A percentile compares a stretch with the other conserved stretches of the same genome.
phyloP scores from a whole-genome alignment of 805 yeast genomes.

The Yamadazyma scolyti region DNA sequence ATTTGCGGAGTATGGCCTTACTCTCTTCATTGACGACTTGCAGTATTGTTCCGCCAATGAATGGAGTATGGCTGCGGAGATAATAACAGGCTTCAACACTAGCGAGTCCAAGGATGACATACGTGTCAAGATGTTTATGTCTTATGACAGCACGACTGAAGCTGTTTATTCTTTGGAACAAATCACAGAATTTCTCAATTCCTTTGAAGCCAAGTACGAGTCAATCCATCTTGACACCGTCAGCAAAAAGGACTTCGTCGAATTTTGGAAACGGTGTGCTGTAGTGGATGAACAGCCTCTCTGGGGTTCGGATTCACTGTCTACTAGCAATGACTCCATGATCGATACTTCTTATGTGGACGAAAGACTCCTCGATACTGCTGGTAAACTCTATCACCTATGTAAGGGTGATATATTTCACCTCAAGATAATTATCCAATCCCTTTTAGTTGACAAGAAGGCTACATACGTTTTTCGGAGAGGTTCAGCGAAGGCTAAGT shows the following conservation, averaged over 20 bases:
- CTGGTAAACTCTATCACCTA: conserved; percentile 7
- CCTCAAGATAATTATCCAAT: conserved; percentile 11
- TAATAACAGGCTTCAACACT: conserved; percentile 15
- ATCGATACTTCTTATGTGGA: conserved; percentile 1
- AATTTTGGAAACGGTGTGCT: conserved; percentile 7
- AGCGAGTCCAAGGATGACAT: conserved; percentile 1
- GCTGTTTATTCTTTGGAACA: not conserved
- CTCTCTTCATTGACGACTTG: conserved; percentile 43
- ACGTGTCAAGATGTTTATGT: conserved; percentile 1
- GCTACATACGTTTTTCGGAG: conserved; percentile 3
- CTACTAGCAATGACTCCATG: not conserved
- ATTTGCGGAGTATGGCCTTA: conserved; percentile 39
- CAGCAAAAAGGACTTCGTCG: conserved; percentile 1
- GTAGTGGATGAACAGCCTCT: not conserved
- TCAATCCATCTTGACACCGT: conserved; percentile 1
- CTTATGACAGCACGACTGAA: conserved; percentile 2
- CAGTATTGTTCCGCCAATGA: conserved; percentile 40
- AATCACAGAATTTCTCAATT: conserved; percentile 2
- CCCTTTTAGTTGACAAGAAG: conserved; percentile 3
- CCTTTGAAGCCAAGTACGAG: not conserved
- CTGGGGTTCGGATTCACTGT: too few species aligned
- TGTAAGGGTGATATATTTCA: conserved; percentile 16
- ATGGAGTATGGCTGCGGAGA: conserved; percentile 25
- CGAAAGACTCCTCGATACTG: conserved; percentile 1
- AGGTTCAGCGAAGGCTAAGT: conserved; percentile 5